These are phyloP conservation scores for Tulasnella sp. DNA, from an alignment of 768 basidiomycete species.

Conservation along the genomic window DNA sequence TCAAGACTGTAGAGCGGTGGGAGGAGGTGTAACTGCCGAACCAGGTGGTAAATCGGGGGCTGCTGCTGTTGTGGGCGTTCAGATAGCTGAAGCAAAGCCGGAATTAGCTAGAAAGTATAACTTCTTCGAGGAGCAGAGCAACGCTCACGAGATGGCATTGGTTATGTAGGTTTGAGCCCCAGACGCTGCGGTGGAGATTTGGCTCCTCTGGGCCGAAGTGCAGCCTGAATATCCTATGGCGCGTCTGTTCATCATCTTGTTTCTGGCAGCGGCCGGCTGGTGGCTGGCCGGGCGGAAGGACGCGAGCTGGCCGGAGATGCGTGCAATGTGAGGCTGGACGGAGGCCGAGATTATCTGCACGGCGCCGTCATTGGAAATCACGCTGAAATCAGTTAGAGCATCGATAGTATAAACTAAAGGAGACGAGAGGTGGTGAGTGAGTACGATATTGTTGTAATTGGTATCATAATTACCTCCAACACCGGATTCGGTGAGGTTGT, in stretches of 20 bases:
- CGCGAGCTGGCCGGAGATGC: constrained; percentile 10
- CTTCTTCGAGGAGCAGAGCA: neutral
- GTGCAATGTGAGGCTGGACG: neutral
- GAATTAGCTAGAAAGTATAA: neutral
- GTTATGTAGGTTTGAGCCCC: constrained; percentile 15
- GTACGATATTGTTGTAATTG: neutral
- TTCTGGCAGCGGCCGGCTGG: neutral
- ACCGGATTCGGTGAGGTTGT: constrained; percentile 23
- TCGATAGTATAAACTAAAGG: constrained; percentile 8
- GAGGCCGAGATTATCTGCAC: neutral
- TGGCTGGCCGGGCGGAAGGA: neutral
- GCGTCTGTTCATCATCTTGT: neutral
- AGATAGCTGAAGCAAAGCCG: neutral
- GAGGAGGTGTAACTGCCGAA: constrained; percentile 20
- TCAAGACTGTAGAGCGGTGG: neutral
- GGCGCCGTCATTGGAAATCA: neutral
- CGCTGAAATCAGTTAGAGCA: neutral
- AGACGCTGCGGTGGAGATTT: constrained; percentile 9
- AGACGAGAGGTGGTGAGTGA: neutral
- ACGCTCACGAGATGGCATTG: neutral
- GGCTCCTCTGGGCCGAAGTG: neutral
- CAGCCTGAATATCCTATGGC: constrained; percentile 10
- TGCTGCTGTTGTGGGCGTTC: neutral
- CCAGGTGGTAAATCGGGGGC: constrained; percentile 21
- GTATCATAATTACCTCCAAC: neutral